These are phyloP conservation scores for Ballota nigra DNA, from an alignment of 257 asterid species.

Conservation along the genomic window DNA sequence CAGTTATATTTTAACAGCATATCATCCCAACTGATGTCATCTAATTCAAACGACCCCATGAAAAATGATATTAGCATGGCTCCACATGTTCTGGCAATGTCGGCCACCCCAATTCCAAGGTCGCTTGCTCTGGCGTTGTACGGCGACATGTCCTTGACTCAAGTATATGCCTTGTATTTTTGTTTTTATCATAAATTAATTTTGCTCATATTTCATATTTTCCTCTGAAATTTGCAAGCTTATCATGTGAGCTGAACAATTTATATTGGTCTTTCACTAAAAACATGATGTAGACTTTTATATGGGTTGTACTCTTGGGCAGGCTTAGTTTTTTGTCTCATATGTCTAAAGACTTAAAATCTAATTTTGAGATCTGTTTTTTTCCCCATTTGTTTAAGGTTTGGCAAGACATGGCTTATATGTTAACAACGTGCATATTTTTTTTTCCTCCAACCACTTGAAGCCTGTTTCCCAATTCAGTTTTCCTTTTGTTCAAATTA, in stretches of 20 bases:
- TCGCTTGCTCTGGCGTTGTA: constrained; percentile 92
- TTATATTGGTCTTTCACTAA: not conserved
- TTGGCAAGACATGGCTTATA: not conserved
- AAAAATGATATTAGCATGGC: constrained; percentile 58
- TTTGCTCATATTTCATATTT: not conserved
- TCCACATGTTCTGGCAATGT: constrained; percentile 95
- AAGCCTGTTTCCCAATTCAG: not conserved
- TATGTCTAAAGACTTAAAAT: not conserved
- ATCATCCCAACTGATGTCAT: constrained; percentile 47
- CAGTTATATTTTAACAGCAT: constrained; percentile 72
- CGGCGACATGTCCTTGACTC: constrained; percentile 97
- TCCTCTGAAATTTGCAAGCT: not conserved
- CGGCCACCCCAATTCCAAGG: constrained; percentile 99
- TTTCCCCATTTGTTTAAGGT: not conserved
- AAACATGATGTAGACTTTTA: not conserved
- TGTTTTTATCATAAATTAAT: not conserved
- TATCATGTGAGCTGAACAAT: not conserved
- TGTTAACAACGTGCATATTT: not conserved
- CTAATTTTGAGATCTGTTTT: not conserved
- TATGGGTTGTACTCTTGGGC: not conserved
- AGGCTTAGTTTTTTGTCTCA: not conserved
- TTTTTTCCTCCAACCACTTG: not conserved
- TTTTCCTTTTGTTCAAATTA: not conserved
- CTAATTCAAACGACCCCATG: constrained; percentile 37
- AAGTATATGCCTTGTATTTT: constrained; percentile 46